phyloP scores from a whole-genome alignment of 2,329 filamentous ascomycete species.

The Amauroascus niger region DNA sequence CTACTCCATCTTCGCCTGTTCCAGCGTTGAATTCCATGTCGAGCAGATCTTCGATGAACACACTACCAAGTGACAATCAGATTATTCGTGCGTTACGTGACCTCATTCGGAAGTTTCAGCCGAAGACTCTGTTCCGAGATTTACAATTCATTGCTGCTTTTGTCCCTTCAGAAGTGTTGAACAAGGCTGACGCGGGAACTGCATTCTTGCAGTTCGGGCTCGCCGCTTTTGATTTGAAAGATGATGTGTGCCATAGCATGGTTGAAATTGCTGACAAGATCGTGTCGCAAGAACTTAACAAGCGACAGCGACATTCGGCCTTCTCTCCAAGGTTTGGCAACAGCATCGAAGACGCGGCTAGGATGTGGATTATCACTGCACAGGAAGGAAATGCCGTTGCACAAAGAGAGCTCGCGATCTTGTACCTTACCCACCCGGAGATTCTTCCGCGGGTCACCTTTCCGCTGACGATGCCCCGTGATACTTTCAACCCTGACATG shows the following conservation, averaged over 20 bases:
- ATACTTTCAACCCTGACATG: slow-evolving; percentile 82
- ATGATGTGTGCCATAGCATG: slow-evolving; percentile 77
- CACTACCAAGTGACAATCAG: slow-evolving; percentile 49
- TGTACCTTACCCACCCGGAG: slow-evolving; percentile 87
- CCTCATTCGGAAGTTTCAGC: slow-evolving; percentile 61
- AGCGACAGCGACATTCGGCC: slow-evolving; percentile 27
- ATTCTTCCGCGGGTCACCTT: slow-evolving; percentile 68
- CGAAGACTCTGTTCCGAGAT: slow-evolving; percentile 71
- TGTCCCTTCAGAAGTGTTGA: slow-evolving; percentile 48
- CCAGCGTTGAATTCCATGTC: slow-evolving; percentile 20
- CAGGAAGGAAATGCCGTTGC: slow-evolving; percentile 83
- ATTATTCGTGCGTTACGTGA: slow-evolving; percentile 58
- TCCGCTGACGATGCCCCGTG: slow-evolving; percentile 71
- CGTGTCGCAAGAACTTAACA: slow-evolving; percentile 46
- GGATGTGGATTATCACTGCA: slow-evolving; percentile 86
- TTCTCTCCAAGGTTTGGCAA: slow-evolving; percentile 25
- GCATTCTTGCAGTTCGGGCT: slow-evolving; percentile 86
- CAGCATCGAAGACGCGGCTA: slow-evolving; percentile 61
- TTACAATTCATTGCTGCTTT: slow-evolving; percentile 61
- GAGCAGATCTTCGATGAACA: slow-evolving; percentile 31
- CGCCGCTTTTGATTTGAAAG: slow-evolving; percentile 78
- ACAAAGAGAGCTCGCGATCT: slow-evolving; percentile 83
- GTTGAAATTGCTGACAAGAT: slow-evolving; percentile 64
- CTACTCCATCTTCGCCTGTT: slow-evolving; percentile 14
- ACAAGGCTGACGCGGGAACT: slow-evolving; percentile 53